Evolutionary conservation across 106 monocot genomes (phyloP).

Genomic region (Amphibolis antarctica): DNA sequence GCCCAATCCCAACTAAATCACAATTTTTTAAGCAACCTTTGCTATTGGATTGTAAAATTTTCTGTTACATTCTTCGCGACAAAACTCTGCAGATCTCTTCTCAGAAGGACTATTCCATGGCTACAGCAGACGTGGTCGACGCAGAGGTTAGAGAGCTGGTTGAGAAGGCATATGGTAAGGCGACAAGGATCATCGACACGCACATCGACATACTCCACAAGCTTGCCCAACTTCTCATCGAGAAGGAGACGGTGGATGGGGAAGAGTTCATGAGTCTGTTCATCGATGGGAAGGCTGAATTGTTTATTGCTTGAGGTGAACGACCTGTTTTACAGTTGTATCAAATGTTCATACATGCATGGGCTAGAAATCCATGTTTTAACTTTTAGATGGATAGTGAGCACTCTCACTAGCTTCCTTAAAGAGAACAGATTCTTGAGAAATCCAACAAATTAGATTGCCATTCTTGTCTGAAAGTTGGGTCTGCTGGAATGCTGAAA

Average conservation of each 20-base stretch:
- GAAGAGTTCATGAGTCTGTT: conserved; percentile 99
- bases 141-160: conserved; percentile 94
- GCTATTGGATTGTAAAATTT: not conserved
- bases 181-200: conserved; percentile 55
- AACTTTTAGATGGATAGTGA: too few species aligned
- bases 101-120: conserved; percentile 99
- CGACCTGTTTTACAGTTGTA: not conserved
- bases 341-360: too few species aligned
- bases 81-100: conserved; percentile 53
- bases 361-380: too few species aligned
- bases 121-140: conserved; percentile 90
- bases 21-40: not conserved
- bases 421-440: too few species aligned
- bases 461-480: too few species aligned
- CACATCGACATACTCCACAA: conserved; percentile 95
- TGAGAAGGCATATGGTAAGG: conserved; percentile 69
- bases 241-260: conserved; percentile 89
- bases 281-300: conserved; percentile 95
- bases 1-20: not conserved
- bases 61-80: not conserved
- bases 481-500: too few species aligned
- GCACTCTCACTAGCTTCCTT: too few species aligned
- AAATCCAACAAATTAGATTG: too few species aligned
- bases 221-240: conserved; percentile 87
- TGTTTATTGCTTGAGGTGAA: conserved; percentile 47